Base-by-base conservation (phyloP, 371 early-diverging fungal species). In the Actinomortierella ambigua region DNA sequence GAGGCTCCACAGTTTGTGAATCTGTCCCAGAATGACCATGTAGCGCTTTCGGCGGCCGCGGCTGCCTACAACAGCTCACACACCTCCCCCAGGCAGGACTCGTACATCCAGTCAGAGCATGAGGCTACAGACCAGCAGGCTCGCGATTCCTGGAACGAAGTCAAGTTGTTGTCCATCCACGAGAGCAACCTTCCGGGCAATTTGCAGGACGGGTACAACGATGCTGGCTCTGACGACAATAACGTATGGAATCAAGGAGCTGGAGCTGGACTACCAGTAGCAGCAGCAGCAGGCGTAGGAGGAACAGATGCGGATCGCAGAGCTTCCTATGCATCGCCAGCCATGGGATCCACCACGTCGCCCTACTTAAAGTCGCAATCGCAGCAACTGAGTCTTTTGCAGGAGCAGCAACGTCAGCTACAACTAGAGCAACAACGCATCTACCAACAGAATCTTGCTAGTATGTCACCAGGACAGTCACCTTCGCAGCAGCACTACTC, bases 361-460 rank as follows among this genome's bases (percentile, higher is more conserved):
- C 54, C 58, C 28, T 44, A 40, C 20, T 34, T 34, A 34, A 58
- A 11, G 18, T 52, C 52, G 1, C 57, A 66, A n/a, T 43, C 48
- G 1, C 54, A 71, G 22, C 73, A 65, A 48, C 7, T 63, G 17
- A 59, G 22, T 44, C 66, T 51, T 14, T 51, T 73, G 27, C 73
- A 73, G 11, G 73, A 73, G 20, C 73, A 66, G 50, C 66, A 73
- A 20, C 73, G 73, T 13, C 55, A 47, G 24, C 67, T 71, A 17
- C 66, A 73, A 11, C 34, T 56, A 26, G 73, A 73, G 17, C 73
- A 73, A 29, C 73, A 73, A 14, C 66, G 73, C 17, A 28, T 73
- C 3, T 66, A 66, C 27, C 73, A 73, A 41, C 63, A 73, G 28
- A 73, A 60, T 50, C 50, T 66, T 0, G 53, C 73, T 11, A 55